phyloP scores from a whole-genome alignment of 306 rosid genomes.

The Ormosia semicastrata region DNA sequence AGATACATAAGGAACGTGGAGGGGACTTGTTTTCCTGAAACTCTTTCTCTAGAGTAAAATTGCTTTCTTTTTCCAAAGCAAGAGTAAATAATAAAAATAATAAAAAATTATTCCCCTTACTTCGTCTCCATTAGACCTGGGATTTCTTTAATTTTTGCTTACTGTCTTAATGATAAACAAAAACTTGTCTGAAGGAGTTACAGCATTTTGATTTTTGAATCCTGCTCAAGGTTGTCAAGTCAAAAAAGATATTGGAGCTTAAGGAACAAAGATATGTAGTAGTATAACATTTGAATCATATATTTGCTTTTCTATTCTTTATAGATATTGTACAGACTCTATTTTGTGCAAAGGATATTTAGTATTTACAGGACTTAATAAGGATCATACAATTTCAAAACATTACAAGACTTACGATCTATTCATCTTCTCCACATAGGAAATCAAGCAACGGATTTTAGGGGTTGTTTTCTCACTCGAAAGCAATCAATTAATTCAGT shows the following conservation, averaged over 20 bases:
- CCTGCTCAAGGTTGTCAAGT: background rate
- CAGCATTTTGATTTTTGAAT: background rate
- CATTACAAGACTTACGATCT: background rate
- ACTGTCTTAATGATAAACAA: background rate
- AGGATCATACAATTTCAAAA: background rate
- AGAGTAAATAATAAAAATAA: too few relatives aligned
- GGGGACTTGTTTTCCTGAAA: background rate
- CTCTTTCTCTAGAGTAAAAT: background rate
- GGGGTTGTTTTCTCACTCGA: conserved; percentile 23
- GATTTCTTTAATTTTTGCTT: background rate
- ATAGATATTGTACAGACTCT: background rate
- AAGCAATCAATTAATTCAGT: conserved; percentile 56
- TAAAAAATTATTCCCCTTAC: too few relatives aligned
- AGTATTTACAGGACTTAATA: conserved; percentile 9
- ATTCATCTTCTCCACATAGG: background rate
- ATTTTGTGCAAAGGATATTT: background rate
- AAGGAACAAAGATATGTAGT: background rate
- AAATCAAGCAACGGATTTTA: background rate
- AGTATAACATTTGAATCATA: background rate
- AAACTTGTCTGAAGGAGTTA: background rate
- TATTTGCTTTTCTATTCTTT: background rate
- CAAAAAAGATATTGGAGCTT: background rate
- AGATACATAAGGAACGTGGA: background rate
- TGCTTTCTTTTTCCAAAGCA: too few relatives aligned
- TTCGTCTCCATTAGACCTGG: background rate